Base-by-base conservation (phyloP, 495 filamentous ascomycete species). In the Tuber microsphaerosporum region DNA sequence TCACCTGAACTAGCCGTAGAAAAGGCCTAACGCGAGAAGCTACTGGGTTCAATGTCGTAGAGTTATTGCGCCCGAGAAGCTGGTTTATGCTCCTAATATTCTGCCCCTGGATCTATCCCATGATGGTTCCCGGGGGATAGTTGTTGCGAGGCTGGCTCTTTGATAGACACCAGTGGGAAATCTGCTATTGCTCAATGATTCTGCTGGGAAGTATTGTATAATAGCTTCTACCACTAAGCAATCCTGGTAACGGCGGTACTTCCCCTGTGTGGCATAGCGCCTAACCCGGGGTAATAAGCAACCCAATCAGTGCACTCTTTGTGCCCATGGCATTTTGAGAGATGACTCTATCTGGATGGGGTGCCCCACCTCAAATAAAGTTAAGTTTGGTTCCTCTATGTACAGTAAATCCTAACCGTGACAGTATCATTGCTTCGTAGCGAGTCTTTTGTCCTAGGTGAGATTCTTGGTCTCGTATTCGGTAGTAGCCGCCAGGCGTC, bases 381-480 rank as follows among this genome's bases (percentile, higher is more conserved):
- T 34, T 65, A 26, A 4, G n/a, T 61, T 61, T 16, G n/a, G 31
- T 61, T 31, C 10, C 56, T 34, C 34, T 34, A 65, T 65, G 26
- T 1, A n/a, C n/a, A n/a, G n/a, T n/a, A 34, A 34, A 34, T 34
- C 56, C 16, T 65, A 4, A 61, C 51, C n/a, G 31, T 65, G 31
- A 17, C 26, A 14, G 56, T 65, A 19, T 34, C 56, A 7, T 17
- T 26, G 14, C 56, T 31, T 5, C 26, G 26, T 34, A 65, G 56
- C 14, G 56, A 65, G 56, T 17, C 56, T 31, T 12, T 31, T n/a
- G 48, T 56, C 22, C 48, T 22, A 56, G 48, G 56, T 34, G 56
- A 65, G 17, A 65, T 61, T 61, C 51, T 61, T 61, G 22, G 51
- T 65, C 56, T 65, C 56, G 56, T 65, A 65, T 65, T 65, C 14